These are phyloP conservation scores for Penicillium sp. DNA, from an alignment of 2,329 filamentous ascomycete species.

Conservation along the genomic window DNA sequence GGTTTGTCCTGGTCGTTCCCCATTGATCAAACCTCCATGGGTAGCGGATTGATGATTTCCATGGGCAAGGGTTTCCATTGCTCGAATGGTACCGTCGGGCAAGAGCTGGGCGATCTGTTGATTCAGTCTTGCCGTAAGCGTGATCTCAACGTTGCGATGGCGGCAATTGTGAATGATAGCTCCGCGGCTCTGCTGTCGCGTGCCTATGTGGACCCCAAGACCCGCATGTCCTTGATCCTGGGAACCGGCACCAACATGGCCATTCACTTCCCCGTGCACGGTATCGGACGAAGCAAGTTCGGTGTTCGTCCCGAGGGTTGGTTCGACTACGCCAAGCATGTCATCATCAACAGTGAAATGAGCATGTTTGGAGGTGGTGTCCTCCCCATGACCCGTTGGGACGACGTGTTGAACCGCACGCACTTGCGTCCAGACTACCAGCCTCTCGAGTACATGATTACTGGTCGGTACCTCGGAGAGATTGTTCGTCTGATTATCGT, in stretches of 20 bases:
- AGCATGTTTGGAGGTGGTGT: conserved; percentile 68
- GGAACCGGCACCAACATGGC: conserved; percentile 70
- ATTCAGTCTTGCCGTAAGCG: conserved; percentile 62
- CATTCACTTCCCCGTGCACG: conserved; percentile 64
- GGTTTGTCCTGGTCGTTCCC: conserved; percentile 72
- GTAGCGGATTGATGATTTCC: conserved; percentile 61
- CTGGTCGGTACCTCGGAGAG: conserved; percentile 68
- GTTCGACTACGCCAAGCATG: conserved; percentile 63
- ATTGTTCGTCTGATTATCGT: conserved; percentile 66
- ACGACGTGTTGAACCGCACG: conserved; percentile 63
- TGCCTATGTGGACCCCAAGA: conserved; percentile 65
- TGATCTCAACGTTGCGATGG: conserved; percentile 63
- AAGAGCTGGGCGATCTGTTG: conserved; percentile 65
- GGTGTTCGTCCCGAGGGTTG: conserved; percentile 60
- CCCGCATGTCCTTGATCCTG: conserved; percentile 67
- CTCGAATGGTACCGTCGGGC: conserved; percentile 63
- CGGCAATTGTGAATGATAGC: conserved; percentile 69
- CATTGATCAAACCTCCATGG: conserved; percentile 67
- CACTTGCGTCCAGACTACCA: conserved; percentile 68
- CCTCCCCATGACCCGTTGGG: conserved; percentile 66
- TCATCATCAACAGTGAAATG: conserved; percentile 69
- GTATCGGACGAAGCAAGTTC: conserved; percentile 63
- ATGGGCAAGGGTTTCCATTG: conserved; percentile 72
- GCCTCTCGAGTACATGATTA: conserved; percentile 68
- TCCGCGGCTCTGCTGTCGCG: conserved; percentile 66